Evolutionary conservation across 495 filamentous ascomycete genomes (phyloP), one percentile per base, ranked within the genome.

Genomic region (Chaetomium tenue): DNA sequence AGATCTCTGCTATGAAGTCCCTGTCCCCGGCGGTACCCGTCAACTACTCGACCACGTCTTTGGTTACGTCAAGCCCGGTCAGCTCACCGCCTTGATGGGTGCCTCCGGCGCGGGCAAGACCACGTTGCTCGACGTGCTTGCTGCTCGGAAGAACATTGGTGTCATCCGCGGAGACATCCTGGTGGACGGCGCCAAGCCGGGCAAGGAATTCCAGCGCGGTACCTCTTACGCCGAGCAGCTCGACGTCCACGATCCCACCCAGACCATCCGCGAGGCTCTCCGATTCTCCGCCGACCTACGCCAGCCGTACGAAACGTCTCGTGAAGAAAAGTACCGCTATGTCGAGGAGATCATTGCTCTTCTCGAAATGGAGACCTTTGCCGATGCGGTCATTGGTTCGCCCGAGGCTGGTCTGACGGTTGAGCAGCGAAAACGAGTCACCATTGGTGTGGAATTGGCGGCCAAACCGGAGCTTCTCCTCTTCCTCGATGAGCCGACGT

Each of bases 401-500:
- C 86, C 86, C 0, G 88, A 89, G 61, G 82, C 81, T 15, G 92
- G 93, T n/a, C 81, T 97, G 26, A 91, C 90, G 6, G 90, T 95
- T n/a, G 92, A 96, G 70, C 89, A 96, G 72, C 80, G 92, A 5
- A 96, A 97, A 76, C 87, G 91, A 37, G 89, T 96, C 4, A 96
- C 91, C 0, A 96, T 97, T 60, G 92, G 90, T 26, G 90, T 96
- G 28, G 92, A 96, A 71, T 80, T 95, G 15, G 91, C 91, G 5
- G 89, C 91, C 9, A 92, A 92, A 70, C 93, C 93, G 0, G 83
- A 93, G 65, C 83, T 97, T 3, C 81, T 96, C 0, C 81, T 97
- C 12, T 97, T 97, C 77, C 76, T 96, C 16, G 92, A 97, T 67
- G 93, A 97, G 70, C 93, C 93, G 0, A 97, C 93, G 0, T 90